Conservation (phyloP, 768 basidiomycete species). For the Polyporus arcularius region DNA sequence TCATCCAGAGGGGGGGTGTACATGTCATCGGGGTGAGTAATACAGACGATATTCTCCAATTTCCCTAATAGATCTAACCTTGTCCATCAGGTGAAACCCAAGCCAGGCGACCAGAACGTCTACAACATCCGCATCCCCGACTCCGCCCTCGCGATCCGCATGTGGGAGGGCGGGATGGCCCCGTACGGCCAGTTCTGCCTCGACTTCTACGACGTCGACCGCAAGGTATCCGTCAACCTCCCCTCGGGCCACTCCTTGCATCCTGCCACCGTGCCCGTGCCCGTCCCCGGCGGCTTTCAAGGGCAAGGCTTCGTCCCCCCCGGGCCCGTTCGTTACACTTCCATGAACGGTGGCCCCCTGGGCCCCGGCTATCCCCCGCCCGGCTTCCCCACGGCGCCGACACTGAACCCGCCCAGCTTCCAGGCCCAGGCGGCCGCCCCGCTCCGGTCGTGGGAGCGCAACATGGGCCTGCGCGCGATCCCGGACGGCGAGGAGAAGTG, state of each 20-base stretch:
- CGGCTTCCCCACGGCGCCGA: background rate
- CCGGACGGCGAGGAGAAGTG: constrained; percentile 8
- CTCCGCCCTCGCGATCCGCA: background rate
- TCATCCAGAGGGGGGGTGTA: background rate
- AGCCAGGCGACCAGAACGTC: background rate
- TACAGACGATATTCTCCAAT: background rate
- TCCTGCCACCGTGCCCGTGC: background rate
- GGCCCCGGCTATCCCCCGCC: background rate
- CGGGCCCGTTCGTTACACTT: no score
- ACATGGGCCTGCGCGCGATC: background rate
- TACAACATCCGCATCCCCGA: constrained; percentile 1
- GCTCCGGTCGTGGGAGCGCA: background rate
- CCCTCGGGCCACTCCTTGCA: background rate
- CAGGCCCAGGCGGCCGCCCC: background rate
- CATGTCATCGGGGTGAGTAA: background rate
- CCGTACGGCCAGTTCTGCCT: constrained; percentile 4
- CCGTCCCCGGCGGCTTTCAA: background rate
- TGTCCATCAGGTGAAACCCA: background rate
- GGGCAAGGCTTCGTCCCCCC: background rate
- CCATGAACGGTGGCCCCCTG: no score
- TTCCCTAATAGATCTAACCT: background rate
- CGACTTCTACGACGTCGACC: constrained; percentile 5
- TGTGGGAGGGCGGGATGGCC: constrained; percentile 9
- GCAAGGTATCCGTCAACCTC: constrained; percentile 5
- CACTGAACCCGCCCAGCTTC: background rate